Evolutionary conservation across 192 early-diverging fungal genomes (phyloP).

Genomic region (Coemansia reversa): DNA sequence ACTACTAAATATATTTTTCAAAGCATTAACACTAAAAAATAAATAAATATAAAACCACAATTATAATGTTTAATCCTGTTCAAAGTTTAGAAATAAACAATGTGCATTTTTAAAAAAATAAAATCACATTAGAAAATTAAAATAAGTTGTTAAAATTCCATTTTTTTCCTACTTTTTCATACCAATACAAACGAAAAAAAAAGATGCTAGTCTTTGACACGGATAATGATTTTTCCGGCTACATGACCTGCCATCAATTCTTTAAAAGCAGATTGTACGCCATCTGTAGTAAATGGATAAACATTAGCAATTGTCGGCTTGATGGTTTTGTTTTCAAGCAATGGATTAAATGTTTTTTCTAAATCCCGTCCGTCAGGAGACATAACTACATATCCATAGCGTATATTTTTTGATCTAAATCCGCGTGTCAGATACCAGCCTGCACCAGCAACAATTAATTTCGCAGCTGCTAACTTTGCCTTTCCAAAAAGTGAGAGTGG

Average conservation of each 20-base stretch:
- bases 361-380: slow-evolving; percentile 34
- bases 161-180: too few species aligned
- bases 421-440: slow-evolving; percentile 23
- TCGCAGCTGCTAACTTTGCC: slow-evolving; percentile 17
- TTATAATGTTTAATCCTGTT: too few species aligned
- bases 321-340: slow-evolving; percentile 35
- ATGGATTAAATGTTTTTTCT: slow-evolving; percentile 42
- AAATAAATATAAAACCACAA: too few species aligned
- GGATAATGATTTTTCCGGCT: slow-evolving; percentile 54
- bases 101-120: too few species aligned
- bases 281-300: slow-evolving; percentile 44
- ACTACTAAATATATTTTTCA: too few species aligned
- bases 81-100: too few species aligned
- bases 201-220: slow-evolving; percentile 29
- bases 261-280: slow-evolving; percentile 41
- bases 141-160: too few species aligned
- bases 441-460: not conserved
- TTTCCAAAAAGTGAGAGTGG: slow-evolving; percentile 11
- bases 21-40: too few species aligned
- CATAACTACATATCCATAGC: slow-evolving; percentile 26
- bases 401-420: slow-evolving; percentile 24
- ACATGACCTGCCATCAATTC: slow-evolving; percentile 50
- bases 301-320: slow-evolving; percentile 44
- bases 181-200: too few species aligned
- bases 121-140: too few species aligned